A percentile compares a stretch with the other conserved stretches of the same genome.
phyloP scores from a whole-genome alignment of 495 filamentous ascomycete genomes.

The Penicillium coprophilum region DNA sequence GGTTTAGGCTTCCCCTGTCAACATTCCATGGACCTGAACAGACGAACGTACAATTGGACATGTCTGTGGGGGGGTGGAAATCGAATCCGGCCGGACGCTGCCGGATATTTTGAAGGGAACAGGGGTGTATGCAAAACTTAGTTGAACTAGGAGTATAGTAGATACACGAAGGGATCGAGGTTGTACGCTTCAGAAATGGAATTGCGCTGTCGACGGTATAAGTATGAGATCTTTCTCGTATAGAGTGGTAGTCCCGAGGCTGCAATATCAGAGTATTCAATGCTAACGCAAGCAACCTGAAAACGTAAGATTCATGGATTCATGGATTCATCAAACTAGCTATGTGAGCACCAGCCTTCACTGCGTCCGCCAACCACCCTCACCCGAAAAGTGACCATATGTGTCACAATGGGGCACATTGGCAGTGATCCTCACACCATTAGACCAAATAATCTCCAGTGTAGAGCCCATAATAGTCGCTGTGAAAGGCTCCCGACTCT shows the following conservation, averaged over 20 bases:
- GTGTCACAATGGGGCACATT: conserved; percentile 10
- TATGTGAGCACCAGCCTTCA: background rate
- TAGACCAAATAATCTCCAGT: conserved; percentile 10
- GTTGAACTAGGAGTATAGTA: background rate
- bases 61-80: conserved; percentile 1
- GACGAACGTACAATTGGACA: background rate
- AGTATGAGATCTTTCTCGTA: background rate
- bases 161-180: background rate
- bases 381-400: conserved; percentile 6
- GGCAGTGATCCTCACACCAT: conserved; percentile 13
- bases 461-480: conserved; percentile 11
- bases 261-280: background rate
- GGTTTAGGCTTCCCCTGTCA: background rate
- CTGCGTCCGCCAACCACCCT: conserved; percentile 10
- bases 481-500: conserved; percentile 2
- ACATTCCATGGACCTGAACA: conserved; percentile 4
- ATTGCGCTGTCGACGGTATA: background rate
- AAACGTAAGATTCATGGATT: background rate
- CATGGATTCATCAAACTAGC: background rate
- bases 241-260: background rate
- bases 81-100: background rate
- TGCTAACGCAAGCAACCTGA: background rate
- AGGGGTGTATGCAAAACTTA: background rate
- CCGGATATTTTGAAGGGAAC: background rate
- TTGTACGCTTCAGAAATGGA: background rate